Base-by-base conservation (phyloP, 2,329 filamentous ascomycete species). In the Fusarium begoniae region DNA sequence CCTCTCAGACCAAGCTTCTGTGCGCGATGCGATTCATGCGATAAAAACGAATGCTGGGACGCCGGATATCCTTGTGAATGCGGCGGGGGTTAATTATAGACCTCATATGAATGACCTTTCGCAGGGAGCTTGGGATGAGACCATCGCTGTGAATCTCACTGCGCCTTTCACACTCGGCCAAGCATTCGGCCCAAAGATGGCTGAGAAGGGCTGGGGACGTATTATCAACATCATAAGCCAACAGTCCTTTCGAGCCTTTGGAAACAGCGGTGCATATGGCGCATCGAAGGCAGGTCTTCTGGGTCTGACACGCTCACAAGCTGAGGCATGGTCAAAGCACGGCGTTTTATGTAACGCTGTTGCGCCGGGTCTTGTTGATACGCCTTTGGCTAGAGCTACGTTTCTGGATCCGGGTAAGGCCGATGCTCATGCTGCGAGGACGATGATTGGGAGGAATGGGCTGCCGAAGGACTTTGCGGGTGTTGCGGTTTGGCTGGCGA, bases 221-320 rank as follows among this genome's bases (percentile, higher is more conserved):
- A 82, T 82, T 45, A 80, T 82, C 73, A 82, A 82, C 60, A 69
- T 82, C 20, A 75, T 75, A 32, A 79, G 78, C 53, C 81, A 82
- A 50, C 80, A 82, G 22, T 73, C 80, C 0, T 80, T 81, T 9
- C 73, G 80, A 8, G 80, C 79, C 0, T 81, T 71, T 12, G 80
- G 80, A 2, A 81, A 81, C 45, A 80, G 81, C 28, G 81, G 81
- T 10, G 81, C 80, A 0, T 82, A 82, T 14, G 79, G 81, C 9
- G 80, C 75, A 2, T 80, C 79, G 1, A 82, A 81, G 30, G 81
- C 78, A 4, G 81, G 80, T 1, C 73, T 82, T 9, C 63, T 81
- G 0, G 77, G 79, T 0, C 54, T 82, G 10, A 82, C 81, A 6
- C 73, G 81, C 2, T 80, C 80, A 1, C 81, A 82, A 53, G 80